Percentiles rank a stretch among this genome's conserved stretches.
phyloP scores from a whole-genome alignment of 2,329 filamentous ascomycete genomes.

The Rugonectria rugulosa region DNA sequence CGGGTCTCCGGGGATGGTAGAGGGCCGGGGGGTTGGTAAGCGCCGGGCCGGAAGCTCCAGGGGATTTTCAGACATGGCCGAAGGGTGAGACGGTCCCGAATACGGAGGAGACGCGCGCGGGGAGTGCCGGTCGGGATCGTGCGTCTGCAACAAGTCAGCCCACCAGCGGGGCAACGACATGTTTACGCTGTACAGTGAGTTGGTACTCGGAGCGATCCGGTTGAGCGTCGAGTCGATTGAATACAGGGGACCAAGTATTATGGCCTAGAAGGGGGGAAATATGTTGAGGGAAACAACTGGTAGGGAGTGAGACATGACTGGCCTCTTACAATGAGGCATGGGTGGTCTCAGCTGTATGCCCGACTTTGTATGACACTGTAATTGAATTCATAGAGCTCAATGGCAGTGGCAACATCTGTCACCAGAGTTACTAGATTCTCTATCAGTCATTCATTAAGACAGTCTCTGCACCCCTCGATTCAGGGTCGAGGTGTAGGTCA shows the following conservation, averaged over 20 bases:
- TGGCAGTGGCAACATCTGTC: no score
- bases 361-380: no score
- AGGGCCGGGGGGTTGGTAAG: slow-evolving; percentile 1
- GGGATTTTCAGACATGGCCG: slow-evolving; percentile 8
- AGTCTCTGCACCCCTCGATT: background rate
- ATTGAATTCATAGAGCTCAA: no score
- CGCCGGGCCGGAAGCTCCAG: slow-evolving; percentile 21
- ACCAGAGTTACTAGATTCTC: background rate
- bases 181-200: slow-evolving; percentile 21
- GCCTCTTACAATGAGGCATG: no score
- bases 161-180: slow-evolving; percentile 36
- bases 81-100: slow-evolving; percentile 25
- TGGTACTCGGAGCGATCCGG: slow-evolving; percentile 36
- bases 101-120: slow-evolving; percentile 31
- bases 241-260: background rate
- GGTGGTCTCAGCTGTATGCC: no score
- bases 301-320: no score
- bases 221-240: slow-evolving; percentile 21
- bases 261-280: background rate
- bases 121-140: slow-evolving; percentile 7
- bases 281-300: slow-evolving; percentile 7
- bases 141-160: slow-evolving; percentile 30
- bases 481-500: background rate
- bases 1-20: slow-evolving; percentile 1
- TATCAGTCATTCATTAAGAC: background rate